Base-by-base conservation (phyloP, 1,284 basidiomycete genomes). In the Inonotus hispidus region DNA sequence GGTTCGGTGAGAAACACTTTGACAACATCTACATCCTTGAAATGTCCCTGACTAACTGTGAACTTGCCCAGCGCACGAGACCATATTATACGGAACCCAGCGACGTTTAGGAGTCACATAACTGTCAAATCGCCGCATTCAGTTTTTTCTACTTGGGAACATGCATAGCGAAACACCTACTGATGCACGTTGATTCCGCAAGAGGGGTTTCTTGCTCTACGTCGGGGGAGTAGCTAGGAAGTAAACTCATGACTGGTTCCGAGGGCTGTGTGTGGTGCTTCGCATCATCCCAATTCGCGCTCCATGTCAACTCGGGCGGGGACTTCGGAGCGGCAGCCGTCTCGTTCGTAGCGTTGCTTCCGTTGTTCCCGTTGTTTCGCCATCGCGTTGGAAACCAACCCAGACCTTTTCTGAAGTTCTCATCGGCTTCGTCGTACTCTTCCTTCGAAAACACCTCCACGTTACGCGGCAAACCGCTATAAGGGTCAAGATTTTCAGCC, bases 331-430 rank as follows among this genome's bases (percentile, higher is more conserved):
- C 46, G 19, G 29, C 46, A 23, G 21, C 2, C 21, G 47, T n/a
- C 16, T 50, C 46, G 32, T 16, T 47, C 46, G 23, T 38, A 13
- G 49, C 32, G 4, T 45, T n/a, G n/a, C n/a, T n/a, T n/a, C n/a
- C n/a, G n/a, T n/a, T n/a, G n/a, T n/a, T n/a, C n/a, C n/a, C n/a
- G n/a, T n/a, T 29, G 6, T 43, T 45, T 43, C 41, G 41, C 41
- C 41, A 43, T 13, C 39, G 29, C 19, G 25, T n/a, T 35, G 53
- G 53, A n/a, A 27, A 19, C 53, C 53, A 55, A n/a, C 53, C 53
- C 19, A 41, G 8, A 7, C 53, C 53, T n/a, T 41, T 55, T 23
- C 29, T 55, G 29, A 55, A 55, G 53, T 37, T 58, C 35, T 58
- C 47, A 45, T 49, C 46, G 8, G 46, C 57, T 35, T 50, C n/a